Evolutionary conservation across 176 grass and related monocot genomes (phyloP).

Genomic region (Puccinellia tenuiflora): DNA sequence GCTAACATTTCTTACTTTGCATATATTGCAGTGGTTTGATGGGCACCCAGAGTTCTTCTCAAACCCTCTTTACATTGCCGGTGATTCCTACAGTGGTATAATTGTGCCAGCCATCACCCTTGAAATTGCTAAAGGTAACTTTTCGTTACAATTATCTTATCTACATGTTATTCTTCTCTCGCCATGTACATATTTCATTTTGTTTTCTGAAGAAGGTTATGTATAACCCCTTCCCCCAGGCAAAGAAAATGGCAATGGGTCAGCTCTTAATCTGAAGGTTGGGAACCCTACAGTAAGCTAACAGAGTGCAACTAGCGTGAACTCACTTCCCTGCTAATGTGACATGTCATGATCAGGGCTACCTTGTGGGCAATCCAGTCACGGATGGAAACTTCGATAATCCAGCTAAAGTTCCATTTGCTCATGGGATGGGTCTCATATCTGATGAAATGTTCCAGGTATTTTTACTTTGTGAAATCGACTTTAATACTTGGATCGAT

Average conservation of each 20-base stretch:
- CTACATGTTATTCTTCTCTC: no score
- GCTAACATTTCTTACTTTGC: neutral
- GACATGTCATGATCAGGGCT: constrained; percentile 35
- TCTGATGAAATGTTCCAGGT: constrained; percentile 66
- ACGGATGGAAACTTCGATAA: constrained; percentile 42
- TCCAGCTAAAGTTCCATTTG: constrained; percentile 38
- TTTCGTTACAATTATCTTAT: no score
- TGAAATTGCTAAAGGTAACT: constrained; percentile 21
- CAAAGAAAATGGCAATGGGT: constrained; percentile 12
- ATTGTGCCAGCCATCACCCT: constrained; percentile 42
- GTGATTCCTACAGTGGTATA: constrained; percentile 61
- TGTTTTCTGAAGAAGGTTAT: no score
- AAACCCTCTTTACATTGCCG: constrained; percentile 65
- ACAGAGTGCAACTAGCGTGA: neutral
- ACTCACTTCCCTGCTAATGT: neutral
- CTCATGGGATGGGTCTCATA: constrained; percentile 62
- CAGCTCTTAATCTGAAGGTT: constrained; percentile 53
- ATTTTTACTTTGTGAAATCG: neutral
- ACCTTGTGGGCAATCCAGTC: constrained; percentile 52
- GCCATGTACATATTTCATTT: no score
- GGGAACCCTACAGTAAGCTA: neutral
- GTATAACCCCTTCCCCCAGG: no score
- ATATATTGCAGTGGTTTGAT: constrained; percentile 42
- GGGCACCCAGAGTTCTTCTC: constrained; percentile 46
- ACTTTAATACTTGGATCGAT: neutral